A percentile compares a stretch with the other conserved stretches of the same genome.
Evolutionary conservation across 2,329 filamentous ascomycete genomes (phyloP).

Genomic region (Penicillium paneum): DNA sequence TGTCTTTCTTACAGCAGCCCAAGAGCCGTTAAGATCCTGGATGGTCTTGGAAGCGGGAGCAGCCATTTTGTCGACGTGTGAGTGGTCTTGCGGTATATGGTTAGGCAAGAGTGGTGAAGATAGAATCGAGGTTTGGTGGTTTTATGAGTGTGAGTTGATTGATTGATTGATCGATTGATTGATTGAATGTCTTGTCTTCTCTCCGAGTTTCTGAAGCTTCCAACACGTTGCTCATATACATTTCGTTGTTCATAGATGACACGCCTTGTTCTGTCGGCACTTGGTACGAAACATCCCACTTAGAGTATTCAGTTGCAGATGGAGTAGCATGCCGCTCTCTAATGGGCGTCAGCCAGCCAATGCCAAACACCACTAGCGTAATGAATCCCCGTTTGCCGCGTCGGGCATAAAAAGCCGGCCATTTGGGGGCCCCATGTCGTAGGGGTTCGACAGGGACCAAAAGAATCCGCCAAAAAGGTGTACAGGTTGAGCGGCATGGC

Average conservation of each 20-base stretch:
- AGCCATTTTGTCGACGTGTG: background rate
- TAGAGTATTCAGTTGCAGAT: background rate
- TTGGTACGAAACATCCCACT: background rate
- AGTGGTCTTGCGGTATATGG: background rate
- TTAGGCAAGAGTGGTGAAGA: background rate
- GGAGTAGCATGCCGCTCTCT: background rate
- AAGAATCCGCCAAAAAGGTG: background rate
- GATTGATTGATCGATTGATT: background rate
- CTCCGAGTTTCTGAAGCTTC: background rate
- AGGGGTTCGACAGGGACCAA: background rate
- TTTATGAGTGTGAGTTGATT: background rate
- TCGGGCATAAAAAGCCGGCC: background rate
- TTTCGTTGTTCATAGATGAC: background rate
- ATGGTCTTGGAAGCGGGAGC: background rate
- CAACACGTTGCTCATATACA: background rate
- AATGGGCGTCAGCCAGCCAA: background rate
- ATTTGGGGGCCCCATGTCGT: background rate
- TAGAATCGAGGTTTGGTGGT: background rate
- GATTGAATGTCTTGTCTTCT: background rate
- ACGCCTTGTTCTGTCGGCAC: background rate
- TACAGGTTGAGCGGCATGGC: background rate
- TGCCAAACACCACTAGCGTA: background rate
- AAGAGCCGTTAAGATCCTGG: background rate
- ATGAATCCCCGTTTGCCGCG: background rate
- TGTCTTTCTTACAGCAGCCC: background rate